Base-by-base conservation (phyloP, 352 stramenopile species). In the Pythium chondricola region DNA sequence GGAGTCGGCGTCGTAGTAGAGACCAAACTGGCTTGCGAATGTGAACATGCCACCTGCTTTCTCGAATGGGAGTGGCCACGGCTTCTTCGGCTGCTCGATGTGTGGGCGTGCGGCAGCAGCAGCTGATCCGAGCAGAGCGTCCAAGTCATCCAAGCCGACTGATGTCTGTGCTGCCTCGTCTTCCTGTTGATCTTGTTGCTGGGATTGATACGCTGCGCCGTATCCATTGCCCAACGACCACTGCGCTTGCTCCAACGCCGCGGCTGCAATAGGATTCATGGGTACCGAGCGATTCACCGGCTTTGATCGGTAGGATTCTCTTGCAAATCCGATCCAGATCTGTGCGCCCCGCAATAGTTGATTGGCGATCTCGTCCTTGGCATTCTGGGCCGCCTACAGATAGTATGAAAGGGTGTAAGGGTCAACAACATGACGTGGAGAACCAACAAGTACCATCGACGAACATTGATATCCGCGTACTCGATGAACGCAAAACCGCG, bases 401-500 rank as follows among this genome's bases (percentile, higher is more conserved):
- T 16, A 48, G 14, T 17, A 54, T 7, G 8, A 20, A 45, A 7
- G 3, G 21, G 20, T 22, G 5, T 5, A 21, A 18, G 13, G 7
- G 29, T 33, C 29, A 33, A 24, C n/a, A 35, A 31, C 16, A 16
- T 22, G 16, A 31, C 25, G n/a, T 16, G 17, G 33, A 10, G 33
- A 33, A 49, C 13, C 37, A 38, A 44, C 24, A 9, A n/a, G 10
- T 24, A 36, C 10, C 7, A 25, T 2, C 26, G n/a, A 43, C 38
- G 27, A 69, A 91, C 83, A 62, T 88, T 68, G 0, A 77, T 42
- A 47, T 85, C 64, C 11, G 56, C 58, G 48, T 92, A 92, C 49
- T 93, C 83, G 18, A 92, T 58, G 32, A 93, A 93, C 0, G 65
- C 80, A 52, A 93, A 92, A 13, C 83, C 78, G 29, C 80, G 69